Percentiles rank a stretch among this genome's conserved stretches.
phyloP scores from a whole-genome alignment of 139 green algal species.

The Pseudopediastrum boryanum region DNA sequence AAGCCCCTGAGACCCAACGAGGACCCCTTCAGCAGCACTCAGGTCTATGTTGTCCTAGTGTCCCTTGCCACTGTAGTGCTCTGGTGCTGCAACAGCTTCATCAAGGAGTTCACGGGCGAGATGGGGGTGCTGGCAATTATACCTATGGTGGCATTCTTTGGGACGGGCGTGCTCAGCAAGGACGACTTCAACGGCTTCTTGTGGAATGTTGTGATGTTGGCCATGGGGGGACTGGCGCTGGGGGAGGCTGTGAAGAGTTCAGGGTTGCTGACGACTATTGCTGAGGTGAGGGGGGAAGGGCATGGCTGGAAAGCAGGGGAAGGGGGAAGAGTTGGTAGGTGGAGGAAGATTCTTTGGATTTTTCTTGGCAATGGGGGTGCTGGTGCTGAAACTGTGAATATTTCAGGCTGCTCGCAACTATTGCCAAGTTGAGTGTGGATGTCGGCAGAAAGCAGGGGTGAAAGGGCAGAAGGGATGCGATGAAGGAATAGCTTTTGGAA shows the following conservation, averaged over 20 bases:
- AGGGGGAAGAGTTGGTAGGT: background rate
- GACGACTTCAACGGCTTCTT: slow-evolving; percentile 81
- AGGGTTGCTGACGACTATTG: slow-evolving; percentile 50
- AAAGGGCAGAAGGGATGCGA: no score
- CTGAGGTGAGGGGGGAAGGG: slow-evolving; percentile 5
- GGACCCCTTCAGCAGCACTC: slow-evolving; percentile 64
- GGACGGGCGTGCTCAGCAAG: slow-evolving; percentile 63
- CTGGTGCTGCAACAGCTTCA: slow-evolving; percentile 70
- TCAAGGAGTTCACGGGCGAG: slow-evolving; percentile 58
- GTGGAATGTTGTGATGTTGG: slow-evolving; percentile 85
- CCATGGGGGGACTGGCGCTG: slow-evolving; percentile 75
- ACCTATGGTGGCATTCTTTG: slow-evolving; percentile 78
- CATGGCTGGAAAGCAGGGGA: background rate
- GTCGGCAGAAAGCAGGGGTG: no score
- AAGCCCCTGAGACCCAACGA: slow-evolving; percentile 61
- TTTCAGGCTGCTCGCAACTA: no score
- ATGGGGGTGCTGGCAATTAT: slow-evolving; percentile 80
- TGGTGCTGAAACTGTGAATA: no score
- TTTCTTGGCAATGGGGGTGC: no score
- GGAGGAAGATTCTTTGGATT: background rate
- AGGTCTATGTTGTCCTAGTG: slow-evolving; percentile 71
- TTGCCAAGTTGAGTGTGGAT: no score
- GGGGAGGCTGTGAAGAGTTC: slow-evolving; percentile 54
- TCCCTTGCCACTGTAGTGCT: slow-evolving; percentile 61
- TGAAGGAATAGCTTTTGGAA: no score